Base-by-base conservation (phyloP, 345 rosid species). In the Eucalyptus erythrocorys region DNA sequence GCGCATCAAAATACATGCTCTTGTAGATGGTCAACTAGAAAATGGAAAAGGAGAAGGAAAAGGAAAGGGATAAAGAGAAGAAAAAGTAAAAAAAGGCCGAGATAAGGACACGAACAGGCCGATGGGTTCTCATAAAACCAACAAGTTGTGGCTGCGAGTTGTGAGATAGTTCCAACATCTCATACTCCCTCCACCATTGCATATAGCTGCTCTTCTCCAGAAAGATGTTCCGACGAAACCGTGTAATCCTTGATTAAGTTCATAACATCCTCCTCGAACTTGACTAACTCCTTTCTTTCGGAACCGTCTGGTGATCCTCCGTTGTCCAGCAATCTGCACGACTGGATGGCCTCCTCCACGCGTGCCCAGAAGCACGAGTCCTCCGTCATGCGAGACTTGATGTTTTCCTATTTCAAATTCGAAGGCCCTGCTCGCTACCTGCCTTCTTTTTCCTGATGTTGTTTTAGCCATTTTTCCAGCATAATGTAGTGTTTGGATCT, bases 311-410 rank as follows among this genome's bases (percentile, higher is more conserved):
- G 24, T 53, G 66, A 84, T 34, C 86, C 91, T 49, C 43, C 84
- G 49, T 57, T 53, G 11, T 40, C 86, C 55, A 91, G 59, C 55
- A 13, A 12, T 13, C 90, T 81, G 88, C 93, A 89, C 1, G 81
- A 87, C 87, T 64, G 10, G 14, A 90, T 86, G n/a, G 97, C 94
- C 89, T 96, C 97, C 90, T 97, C 98, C 15, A 97, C 98, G 7
- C 90, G 86, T 27, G 95, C 94, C 99, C 99, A 97, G 22, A 97
- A 97, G 86, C 97, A 95, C 53, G 98, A 96, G 92, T 96, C 99
- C 84, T 92, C 88, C 0, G 94, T 94, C 34, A 95, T 34, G 50
- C 26, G 24, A 48, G 51, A 49, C 6, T 49, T 6, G 3, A 49
- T 49, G 16, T 14, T 49, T 49, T 5, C 16, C 6, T 0, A 14